Evolutionary conservation across 192 early-diverging fungal genomes (phyloP).

Genomic region (Haplosporangium gracile): DNA sequence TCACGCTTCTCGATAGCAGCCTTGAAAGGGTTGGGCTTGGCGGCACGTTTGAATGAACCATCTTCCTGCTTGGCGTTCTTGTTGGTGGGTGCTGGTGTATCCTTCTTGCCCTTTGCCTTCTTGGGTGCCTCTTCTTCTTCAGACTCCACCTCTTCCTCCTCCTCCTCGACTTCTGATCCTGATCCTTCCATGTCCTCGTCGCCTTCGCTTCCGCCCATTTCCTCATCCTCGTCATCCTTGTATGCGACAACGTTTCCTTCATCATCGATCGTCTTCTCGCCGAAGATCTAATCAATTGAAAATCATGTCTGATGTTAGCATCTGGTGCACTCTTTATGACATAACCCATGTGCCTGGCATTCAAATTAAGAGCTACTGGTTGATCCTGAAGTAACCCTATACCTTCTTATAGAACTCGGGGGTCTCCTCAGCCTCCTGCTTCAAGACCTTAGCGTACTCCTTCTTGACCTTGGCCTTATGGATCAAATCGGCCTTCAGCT

Average conservation of each 20-base stretch:
- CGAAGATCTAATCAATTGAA: conserved; percentile 44
- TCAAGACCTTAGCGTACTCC: conserved; percentile 50
- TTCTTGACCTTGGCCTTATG: conserved; percentile 58
- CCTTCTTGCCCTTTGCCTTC: conserved; percentile 36
- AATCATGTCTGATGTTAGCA: neutral
- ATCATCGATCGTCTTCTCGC: conserved; percentile 52
- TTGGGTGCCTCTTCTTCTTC: conserved; percentile 33
- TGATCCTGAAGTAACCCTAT: neutral
- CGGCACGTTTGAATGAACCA: conserved; percentile 40
- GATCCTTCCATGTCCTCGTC: conserved; percentile 35
- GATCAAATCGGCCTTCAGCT: conserved; percentile 48
- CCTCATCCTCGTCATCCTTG: conserved; percentile 22
- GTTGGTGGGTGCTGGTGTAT: neutral
- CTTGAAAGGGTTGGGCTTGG: conserved; percentile 55
- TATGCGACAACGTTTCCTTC: conserved; percentile 52
- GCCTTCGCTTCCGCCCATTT: conserved; percentile 18
- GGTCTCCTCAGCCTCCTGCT: conserved; percentile 41
- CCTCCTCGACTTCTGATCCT: conserved; percentile 23
- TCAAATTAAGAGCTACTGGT: neutral
- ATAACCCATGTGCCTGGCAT: neutral
- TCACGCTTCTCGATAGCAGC: conserved; percentile 55
- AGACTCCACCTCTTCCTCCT: conserved; percentile 13
- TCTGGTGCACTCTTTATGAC: neutral
- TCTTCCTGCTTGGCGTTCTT: conserved; percentile 51
- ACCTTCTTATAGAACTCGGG: conserved; percentile 57